Evolutionary conservation across 23 red algal genomes (phyloP).

Genomic region (Rhodosorus marinus): DNA sequence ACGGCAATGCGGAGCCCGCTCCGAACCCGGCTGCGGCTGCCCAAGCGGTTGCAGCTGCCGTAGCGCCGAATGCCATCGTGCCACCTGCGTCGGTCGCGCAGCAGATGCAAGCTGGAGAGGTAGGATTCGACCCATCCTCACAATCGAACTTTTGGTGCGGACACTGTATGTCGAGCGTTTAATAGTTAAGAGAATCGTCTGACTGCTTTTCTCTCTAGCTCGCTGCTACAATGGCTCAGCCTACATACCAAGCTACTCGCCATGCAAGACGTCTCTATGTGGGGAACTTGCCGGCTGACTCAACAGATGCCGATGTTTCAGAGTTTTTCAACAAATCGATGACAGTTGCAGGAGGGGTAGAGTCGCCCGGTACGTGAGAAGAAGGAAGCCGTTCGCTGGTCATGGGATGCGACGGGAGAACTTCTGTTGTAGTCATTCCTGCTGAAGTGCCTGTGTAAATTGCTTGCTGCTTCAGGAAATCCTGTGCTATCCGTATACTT

Average conservation of each 20-base stretch:
- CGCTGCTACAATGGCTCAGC: not conserved
- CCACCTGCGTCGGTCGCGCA: slow-evolving; percentile 9
- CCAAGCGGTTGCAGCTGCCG: not conserved
- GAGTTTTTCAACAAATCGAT: slow-evolving; percentile 73
- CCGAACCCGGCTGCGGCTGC: not conserved
- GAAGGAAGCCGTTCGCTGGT: too few species aligned
- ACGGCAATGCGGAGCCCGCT: too few species aligned
- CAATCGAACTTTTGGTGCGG: not conserved
- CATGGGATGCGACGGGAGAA: too few species aligned
- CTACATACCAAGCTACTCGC: slow-evolving; percentile 25
- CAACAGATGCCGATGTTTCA: slow-evolving; percentile 37
- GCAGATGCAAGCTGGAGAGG: not conserved
- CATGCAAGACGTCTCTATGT: slow-evolving; percentile 82
- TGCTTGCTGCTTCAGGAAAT: too few species aligned
- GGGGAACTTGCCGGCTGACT: slow-evolving; percentile 49
- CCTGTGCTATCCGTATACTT: slow-evolving; percentile 71
- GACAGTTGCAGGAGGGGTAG: slow-evolving; percentile 15
- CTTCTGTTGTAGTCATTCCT: too few species aligned
- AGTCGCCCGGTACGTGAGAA: slow-evolving; percentile 1
- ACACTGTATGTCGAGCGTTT: not conserved
- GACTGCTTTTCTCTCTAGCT: not conserved
- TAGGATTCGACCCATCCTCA: not conserved
- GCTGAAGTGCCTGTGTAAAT: too few species aligned
- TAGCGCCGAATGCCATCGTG: not conserved
- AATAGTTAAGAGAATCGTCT: not conserved